phyloP scores from a whole-genome alignment of 805 yeast species.

The Hanseniaspora lindneri region DNA sequence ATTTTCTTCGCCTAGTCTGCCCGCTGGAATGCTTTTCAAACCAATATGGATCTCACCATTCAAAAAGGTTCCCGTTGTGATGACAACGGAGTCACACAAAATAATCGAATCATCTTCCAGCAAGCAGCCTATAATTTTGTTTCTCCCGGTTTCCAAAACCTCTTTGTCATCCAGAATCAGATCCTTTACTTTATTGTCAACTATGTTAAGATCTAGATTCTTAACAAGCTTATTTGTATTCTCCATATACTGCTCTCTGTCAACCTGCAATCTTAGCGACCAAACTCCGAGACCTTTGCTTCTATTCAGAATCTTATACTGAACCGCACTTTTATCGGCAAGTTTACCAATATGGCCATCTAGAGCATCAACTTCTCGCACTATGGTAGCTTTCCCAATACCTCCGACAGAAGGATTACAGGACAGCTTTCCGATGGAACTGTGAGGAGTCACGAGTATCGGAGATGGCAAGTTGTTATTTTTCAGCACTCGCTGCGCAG shows the following conservation, averaged over 20 bases:
- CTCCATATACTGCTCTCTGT: conserved; percentile 58
- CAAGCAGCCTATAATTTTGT: conserved; percentile 55
- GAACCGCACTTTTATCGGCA: conserved; percentile 89
- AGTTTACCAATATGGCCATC: conserved; percentile 82
- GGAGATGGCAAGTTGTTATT: conserved; percentile 34
- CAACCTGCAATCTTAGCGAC: conserved; percentile 97
- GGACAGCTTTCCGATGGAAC: conserved; percentile 83
- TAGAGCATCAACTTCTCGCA: conserved; percentile 88
- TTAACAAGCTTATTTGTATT: conserved; percentile 53
- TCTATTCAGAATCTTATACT: conserved; percentile 71
- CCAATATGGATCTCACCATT: conserved; percentile 95
- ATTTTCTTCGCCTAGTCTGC: conserved; percentile 85
- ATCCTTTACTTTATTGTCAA: conserved; percentile 76
- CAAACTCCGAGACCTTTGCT: conserved; percentile 92
- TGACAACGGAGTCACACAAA: conserved; percentile 55
- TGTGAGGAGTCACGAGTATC: conserved; percentile 61
- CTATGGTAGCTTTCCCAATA: conserved; percentile 87
- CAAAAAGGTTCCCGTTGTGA: conserved; percentile 91
- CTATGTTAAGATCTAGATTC: conserved; percentile 40
- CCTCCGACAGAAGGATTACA: conserved; percentile 99
- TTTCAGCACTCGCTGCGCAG: conserved; percentile 75
- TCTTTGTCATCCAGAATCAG: conserved; percentile 38
- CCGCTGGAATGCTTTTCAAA: conserved; percentile 65
- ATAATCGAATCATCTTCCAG: conserved; percentile 38
- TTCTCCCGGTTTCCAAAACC: conserved; percentile 1